Evolutionary conservation across 2,329 filamentous ascomycete genomes (phyloP).

Genomic region (Nigrospora oryzae): DNA sequence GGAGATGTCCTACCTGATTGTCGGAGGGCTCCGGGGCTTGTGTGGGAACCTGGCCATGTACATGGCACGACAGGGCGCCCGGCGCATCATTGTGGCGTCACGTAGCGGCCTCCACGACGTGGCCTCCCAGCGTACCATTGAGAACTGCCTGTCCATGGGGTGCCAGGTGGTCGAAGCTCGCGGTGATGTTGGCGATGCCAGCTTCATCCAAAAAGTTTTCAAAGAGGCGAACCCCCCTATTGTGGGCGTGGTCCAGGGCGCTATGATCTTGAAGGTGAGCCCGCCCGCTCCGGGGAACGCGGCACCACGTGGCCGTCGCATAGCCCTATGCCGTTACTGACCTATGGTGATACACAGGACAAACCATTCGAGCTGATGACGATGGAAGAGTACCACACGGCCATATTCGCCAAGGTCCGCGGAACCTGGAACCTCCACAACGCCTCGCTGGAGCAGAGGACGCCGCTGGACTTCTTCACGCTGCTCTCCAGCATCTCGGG

Average conservation of each 20-base stretch:
- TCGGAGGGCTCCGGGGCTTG: conserved; percentile 24
- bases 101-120: conserved; percentile 12
- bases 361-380: conserved; percentile 25
- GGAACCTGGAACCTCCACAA: conserved; percentile 35
- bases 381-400: conserved; percentile 23
- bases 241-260: conserved; percentile 29
- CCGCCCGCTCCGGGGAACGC: neutral
- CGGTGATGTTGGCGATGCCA: conserved; percentile 18
- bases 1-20: conserved; percentile 21
- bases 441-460: neutral
- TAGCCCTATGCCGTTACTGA: no score
- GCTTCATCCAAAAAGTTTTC: conserved; percentile 17
- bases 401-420: conserved; percentile 27
- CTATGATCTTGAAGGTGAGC: conserved; percentile 24
- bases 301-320: no score
- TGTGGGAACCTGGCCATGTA: conserved; percentile 18
- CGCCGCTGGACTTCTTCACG: conserved; percentile 21
- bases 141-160: conserved; percentile 13
- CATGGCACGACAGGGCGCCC: conserved; percentile 20
- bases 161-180: conserved; percentile 13
- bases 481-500: conserved; percentile 13
- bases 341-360: no score
- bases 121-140: conserved; percentile 10
- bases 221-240: conserved; percentile 14
- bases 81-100: conserved; percentile 18